Evolutionary conservation across 176 grass and related monocot species (phyloP), one percentile per base, ranked within the genome.

Genomic region (Phoenix dactylifera): DNA sequence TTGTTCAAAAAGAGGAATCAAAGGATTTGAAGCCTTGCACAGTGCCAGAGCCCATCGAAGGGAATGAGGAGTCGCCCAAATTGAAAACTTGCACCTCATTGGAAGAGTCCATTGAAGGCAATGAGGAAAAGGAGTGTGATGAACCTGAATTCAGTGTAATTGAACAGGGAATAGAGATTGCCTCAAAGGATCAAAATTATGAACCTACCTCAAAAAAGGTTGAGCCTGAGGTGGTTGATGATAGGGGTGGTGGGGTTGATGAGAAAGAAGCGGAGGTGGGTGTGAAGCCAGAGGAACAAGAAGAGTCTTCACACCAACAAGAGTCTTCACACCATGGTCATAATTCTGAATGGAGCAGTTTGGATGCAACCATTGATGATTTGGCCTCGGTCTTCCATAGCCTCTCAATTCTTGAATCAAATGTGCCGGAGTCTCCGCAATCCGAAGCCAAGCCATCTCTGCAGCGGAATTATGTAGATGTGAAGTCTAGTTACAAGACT

Each of bases 1-100:
- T 61, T 55, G 54, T 14, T 18, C 55, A 72, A 58, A 49, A 54
- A 22, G 51, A 25, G 1, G 55, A 72, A 54, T 20, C 65, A 3
- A 26, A 61, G 63, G 75, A 79, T 84, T 18, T 24, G 19, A 68
- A 30, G 16, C 2, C n/a, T 48, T 56, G 28, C n/a, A 7, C 35
- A 16, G 20, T 25, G 39, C 39, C n/a, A 25, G 52, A 56, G 26
- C 25, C 18, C 7, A 78, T 44, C 10, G 35, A 44, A 2, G 35
- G 35, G 9, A 44, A 84, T 2, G 65, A 82, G 10, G 79, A 59
- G 10, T 85, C 92, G 9, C 87, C 84, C 0, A 65, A 82, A 55
- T 66, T 81, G 1, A 96, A 96, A 64, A 80, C 90, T 77, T 90
- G 80, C 66, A 87, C 78, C 16, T 90, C 80, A 1, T 58, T 73